Percentiles rank a stretch among this genome's conserved stretches.
Evolutionary conservation across 1,284 basidiomycete genomes (phyloP).

Genomic region (Termitomyces sp.): DNA sequence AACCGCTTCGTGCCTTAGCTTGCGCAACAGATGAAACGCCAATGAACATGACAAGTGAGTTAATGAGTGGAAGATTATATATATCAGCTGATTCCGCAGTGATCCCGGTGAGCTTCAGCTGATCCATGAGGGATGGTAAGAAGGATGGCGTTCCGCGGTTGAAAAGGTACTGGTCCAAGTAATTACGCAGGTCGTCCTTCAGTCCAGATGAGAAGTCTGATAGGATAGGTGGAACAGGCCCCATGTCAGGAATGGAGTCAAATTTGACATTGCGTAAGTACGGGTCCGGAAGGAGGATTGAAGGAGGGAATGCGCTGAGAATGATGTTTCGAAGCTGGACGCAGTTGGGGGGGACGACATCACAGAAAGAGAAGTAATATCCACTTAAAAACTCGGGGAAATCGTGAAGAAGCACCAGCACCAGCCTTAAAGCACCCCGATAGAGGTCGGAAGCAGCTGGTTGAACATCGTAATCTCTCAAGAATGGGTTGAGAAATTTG

Average conservation of each 20-base stretch:
- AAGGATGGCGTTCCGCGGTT: constrained; percentile 64
- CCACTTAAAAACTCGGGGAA: constrained; percentile 98
- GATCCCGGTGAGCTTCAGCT: constrained; percentile 53
- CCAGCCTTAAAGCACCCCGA: constrained; percentile 86
- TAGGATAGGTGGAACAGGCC: constrained; percentile 82
- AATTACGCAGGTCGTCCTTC: constrained; percentile 68
- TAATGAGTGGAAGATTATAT: constrained; percentile 89
- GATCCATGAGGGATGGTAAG: constrained; percentile 78
- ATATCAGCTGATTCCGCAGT: constrained; percentile 52
- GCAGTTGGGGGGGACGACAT: constrained; percentile 88
- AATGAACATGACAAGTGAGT: constrained; percentile 92
- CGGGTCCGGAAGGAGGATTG: constrained; percentile 84
- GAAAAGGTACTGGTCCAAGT: constrained; percentile 82
- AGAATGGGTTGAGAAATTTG: constrained; percentile 91
- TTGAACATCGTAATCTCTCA: constrained; percentile 78
- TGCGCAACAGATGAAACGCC: constrained; percentile 87
- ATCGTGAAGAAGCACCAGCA: constrained; percentile 95
- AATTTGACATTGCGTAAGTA: constrained; percentile 69
- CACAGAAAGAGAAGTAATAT: constrained; percentile 94
- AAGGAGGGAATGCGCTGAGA: constrained; percentile 93
- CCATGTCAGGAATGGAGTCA: constrained; percentile 81
- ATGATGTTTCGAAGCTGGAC: constrained; percentile 97
- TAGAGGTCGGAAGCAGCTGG: constrained; percentile 87
- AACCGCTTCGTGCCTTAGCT: constrained; percentile 75
- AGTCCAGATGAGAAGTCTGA: constrained; percentile 87